phyloP scores from a whole-genome alignment of 2,329 filamentous ascomycete species.

The Proliferodiscus dingleyae region DNA sequence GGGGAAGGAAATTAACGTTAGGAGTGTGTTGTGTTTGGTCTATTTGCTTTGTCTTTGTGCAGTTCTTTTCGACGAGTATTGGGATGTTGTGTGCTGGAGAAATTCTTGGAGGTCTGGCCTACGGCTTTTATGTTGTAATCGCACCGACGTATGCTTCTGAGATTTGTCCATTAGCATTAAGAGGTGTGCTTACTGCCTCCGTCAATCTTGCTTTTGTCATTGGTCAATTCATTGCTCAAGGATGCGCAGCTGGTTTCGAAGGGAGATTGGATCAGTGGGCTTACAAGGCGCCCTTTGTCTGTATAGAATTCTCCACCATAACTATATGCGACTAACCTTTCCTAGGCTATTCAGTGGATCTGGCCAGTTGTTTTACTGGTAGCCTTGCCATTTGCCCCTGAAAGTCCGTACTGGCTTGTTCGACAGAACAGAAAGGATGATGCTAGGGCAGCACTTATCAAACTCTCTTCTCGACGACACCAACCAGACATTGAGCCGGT shows the following conservation, averaged over 20 bases:
- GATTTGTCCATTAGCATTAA: slow-evolving; percentile 47
- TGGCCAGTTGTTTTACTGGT: slow-evolving; percentile 42
- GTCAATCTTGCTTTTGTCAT: slow-evolving; percentile 48
- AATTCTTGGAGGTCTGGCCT: slow-evolving; percentile 37
- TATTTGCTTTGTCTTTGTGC: too few species aligned
- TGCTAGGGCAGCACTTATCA: slow-evolving; percentile 30
- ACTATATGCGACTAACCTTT: too few species aligned
- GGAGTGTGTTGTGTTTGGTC: too few species aligned
- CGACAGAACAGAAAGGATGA: slow-evolving; percentile 38
- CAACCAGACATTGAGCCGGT: slow-evolving; percentile 38
- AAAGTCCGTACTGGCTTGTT: slow-evolving; percentile 46
- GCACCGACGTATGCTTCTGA: slow-evolving; percentile 36
- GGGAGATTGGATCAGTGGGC: slow-evolving; percentile 16
- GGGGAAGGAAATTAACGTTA: slow-evolving; percentile 19
- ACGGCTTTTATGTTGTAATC: slow-evolving; percentile 37
- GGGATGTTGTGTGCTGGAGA: slow-evolving; percentile 42
- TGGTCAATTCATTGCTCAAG: slow-evolving; percentile 43
- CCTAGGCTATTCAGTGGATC: slow-evolving; percentile 38
- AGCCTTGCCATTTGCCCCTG: slow-evolving; percentile 40
- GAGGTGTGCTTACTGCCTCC: slow-evolving; percentile 45
- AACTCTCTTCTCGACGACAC: slow-evolving; percentile 42
- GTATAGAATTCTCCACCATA: too few species aligned
- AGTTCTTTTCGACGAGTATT: slow-evolving; percentile 44
- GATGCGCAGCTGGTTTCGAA: slow-evolving; percentile 35
- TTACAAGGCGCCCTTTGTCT: slow-evolving; percentile 18